Conservation (phyloP, 176 grass and related monocot genomes). For the Ensete ventricosum region DNA sequence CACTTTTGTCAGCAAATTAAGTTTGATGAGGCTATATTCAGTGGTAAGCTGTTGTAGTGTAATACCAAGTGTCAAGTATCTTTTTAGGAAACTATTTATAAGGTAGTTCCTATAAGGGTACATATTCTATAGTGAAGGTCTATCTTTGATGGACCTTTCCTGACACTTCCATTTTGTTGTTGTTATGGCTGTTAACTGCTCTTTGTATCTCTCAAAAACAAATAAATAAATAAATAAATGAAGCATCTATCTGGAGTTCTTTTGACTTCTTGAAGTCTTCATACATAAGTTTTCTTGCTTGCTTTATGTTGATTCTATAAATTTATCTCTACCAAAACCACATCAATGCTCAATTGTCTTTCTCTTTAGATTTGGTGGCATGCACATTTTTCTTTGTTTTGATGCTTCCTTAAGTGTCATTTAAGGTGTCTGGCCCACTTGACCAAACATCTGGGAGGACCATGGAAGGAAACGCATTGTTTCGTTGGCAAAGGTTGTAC, state of each 20-base stretch:
- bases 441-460: conserved; percentile 39
- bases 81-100: not conserved
- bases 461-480: conserved; percentile 70
- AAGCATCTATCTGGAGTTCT: too few relatives aligned
- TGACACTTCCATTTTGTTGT: too few relatives aligned
- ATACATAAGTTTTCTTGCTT: not conserved
- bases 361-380: not conserved
- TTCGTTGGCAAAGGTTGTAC: conserved; percentile 78
- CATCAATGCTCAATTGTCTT: not conserved
- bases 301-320: not conserved
- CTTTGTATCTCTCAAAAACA: too few relatives aligned
- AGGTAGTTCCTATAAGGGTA: not conserved
- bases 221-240: too few relatives aligned
- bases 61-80: too few relatives aligned
- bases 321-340: not conserved
- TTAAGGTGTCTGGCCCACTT: conserved; percentile 48
- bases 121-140: not conserved
- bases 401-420: conserved; percentile 37
- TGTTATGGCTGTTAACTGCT: too few relatives aligned
- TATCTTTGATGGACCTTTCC: too few relatives aligned
- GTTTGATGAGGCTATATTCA: too few relatives aligned
- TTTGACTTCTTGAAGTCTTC: too few relatives aligned
- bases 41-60: too few relatives aligned
- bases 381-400: too few relatives aligned
- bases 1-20: too few relatives aligned